Evolutionary conservation across 75 land plant genomes (phyloP), one percentile per base, ranked within the genome.

Genomic region (Azolla pinnata): DNA sequence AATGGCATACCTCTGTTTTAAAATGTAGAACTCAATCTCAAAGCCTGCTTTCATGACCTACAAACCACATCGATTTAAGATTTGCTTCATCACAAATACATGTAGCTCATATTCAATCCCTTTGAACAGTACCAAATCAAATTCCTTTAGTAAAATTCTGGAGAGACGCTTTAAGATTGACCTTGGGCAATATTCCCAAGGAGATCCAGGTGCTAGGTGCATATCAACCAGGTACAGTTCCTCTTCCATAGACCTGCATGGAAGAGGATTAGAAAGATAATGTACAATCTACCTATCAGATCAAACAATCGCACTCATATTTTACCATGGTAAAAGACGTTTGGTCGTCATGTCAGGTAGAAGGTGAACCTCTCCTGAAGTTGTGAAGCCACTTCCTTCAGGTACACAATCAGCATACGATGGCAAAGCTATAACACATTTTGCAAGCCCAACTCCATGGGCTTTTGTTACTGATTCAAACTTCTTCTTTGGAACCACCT

Each of bases 151-250:
- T 54, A 92, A 54, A 44, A 70, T 44, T 57, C 63, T 77, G 35
- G 79, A 53, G 21, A 80, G 65, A 31, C 77, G 79, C 31, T 82
- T 64, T 52, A 92, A 72, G 48, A 89, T 71, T 56, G 73, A 75
- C 49, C 97, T 85, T 32, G 97, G 93, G 60, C 97, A 92, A 57
- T 78, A 87, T 62, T 92, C 88, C 97, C 97, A 92, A 54, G 84
- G 57, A 62, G 64, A 34, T 19, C 93, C 89, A 54, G 88, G 89
- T 60, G 59, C 79, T 19, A 76, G 33, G 19, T 87, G 86, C 97
- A 92, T 92, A 53, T 92, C 85, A 30, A 75, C 88, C 33, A 92
- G 53, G 23, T 84, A 86, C 78, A 88, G 75, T 51, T 87, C 93
- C 54, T 92, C 89, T 61, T 76, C 71, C 2, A 50, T 65, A 55